Evolutionary conservation across 2,329 filamentous ascomycete genomes (phyloP).

Genomic region (Venturia asperata): DNA sequence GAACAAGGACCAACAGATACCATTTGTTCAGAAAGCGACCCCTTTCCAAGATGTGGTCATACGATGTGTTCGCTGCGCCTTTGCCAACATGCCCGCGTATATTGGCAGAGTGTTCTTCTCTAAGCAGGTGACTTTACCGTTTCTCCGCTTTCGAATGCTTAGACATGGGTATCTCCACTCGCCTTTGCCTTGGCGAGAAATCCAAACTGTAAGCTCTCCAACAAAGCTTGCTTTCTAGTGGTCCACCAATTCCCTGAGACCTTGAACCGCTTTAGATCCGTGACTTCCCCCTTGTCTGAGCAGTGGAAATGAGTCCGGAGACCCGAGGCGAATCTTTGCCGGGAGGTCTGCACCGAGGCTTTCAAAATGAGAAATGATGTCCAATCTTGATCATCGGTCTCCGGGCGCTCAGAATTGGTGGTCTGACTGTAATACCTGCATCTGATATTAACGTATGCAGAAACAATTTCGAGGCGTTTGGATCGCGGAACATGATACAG

Average conservation of each 20-base stretch:
- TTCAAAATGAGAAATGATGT: neutral
- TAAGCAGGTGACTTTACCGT: conserved; percentile 64
- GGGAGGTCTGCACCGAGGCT: neutral
- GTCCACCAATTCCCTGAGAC: neutral
- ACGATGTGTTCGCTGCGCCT: conserved; percentile 70
- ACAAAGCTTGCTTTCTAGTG: neutral
- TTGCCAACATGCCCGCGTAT: conserved; percentile 60
- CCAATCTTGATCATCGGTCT: neutral
- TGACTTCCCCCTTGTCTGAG: too few species aligned
- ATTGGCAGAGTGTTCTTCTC: conserved; percentile 73
- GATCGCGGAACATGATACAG: conserved; percentile 54
- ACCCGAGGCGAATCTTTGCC: too few species aligned
- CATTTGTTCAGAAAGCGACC: conserved; percentile 63
- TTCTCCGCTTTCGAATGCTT: conserved; percentile 67
- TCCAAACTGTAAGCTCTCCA: conserved; percentile 19
- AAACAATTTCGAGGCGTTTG: conserved; percentile 58
- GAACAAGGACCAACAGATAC: conserved; percentile 40
- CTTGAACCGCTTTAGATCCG: neutral
- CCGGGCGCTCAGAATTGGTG: neutral
- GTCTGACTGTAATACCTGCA: neutral
- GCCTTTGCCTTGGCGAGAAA: conserved; percentile 55
- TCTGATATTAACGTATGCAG: conserved; percentile 23
- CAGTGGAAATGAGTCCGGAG: too few species aligned
- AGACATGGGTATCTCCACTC: conserved; percentile 59
- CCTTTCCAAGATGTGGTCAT: conserved; percentile 72